Base-by-base conservation (phyloP, 257 asterid genomes). In the Plantago ovata region DNA sequence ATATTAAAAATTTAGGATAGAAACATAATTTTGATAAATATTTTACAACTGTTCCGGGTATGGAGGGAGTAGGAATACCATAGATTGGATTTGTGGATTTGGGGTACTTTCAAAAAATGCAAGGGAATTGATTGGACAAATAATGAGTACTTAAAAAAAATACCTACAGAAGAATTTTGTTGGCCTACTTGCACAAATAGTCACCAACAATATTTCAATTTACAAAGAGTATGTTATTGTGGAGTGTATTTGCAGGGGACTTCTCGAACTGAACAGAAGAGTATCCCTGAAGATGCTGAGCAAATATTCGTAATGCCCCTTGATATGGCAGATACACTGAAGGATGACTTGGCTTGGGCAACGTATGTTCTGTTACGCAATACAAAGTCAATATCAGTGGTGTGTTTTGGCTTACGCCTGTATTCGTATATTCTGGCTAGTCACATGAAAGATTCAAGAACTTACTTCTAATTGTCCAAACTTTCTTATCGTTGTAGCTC, bases 261-360 rank as follows among this genome's bases (percentile, higher is more conserved):
- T 39, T 44, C 85, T 60, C 77, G 79, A 7, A 68, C 68, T 49
- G 79, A 61, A 53, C 78, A 75, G 58, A 88, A 81, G 72, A 70
- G 58, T 65, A 72, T 82, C 53, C 95, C 94, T 28, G 89, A 82
- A 67, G 84, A 66, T 15, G 81, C 80, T 19, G 87, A 81, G 60
- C 98, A 89, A 72, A 73, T 83, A 54, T 93, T 93, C 69, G 64
- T 73, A 52, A 79, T 93, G 81, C 75, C 97, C 6, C 69, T 57
- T 40, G 60, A 74, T 41, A 78, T 81, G 51, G 71, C 81, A 3
- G 80, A 80, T 53, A 64, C 71, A 44, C 45, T 79, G 58, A 93
- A 75, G 71, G 98, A 89, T 67, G 89, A 93, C 71, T 68, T 93
- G 83, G 98, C 98, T 64, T 93, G 98, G 98, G 97, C 86, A 68